Base-by-base conservation (phyloP, 805 yeast genomes). In the Ascoidea tarda region DNA sequence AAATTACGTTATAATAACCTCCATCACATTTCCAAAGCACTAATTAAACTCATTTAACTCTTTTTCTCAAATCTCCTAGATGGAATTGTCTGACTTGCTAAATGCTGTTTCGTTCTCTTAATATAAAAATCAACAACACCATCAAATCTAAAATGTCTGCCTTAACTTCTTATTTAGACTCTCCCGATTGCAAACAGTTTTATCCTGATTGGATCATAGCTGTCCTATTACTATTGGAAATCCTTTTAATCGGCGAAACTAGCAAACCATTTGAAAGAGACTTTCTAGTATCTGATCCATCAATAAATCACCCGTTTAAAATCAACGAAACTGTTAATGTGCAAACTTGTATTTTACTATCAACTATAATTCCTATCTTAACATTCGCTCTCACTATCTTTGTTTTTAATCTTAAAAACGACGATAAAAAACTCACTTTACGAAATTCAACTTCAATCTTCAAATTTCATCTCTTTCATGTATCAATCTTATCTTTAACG, bases 221-320 rank as follows among this genome's bases (percentile, higher is more conserved):
- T 4, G 21, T 54, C 2, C 32, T 44, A 10, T 32, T 54, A 12
- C n/a, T 48, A n/a, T 46, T 56, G 5, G 57, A 51, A 47, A 46
- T 54, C 5, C 52, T 44, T 6, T 33, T 56, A 6, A 49, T 56
- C 16, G 58, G 57, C 6, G 58, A 54, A 32, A 38, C 50, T 44
- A 58, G 57, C 44, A 62, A 70, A 33, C 96, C 96, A 1, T 85
- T 83, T 63, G 79, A 87, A 63, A 75, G 96, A 60, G 87, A 84
- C 59, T 91, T 91, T 63, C 76, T 72, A 51, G 68, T 90, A 52
- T 81, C 81, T 62, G 96, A 91, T 68, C 62, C 80, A 48, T 77
- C 91, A 0, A 78, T 91, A 47, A 78, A 82, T 49, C 95, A 87
- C 65, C 96, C 97, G 1, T 81, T 77, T 63, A 84, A 95, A 0